Conservation (phyloP, 129 eudicot species). For the Saposhnikovia divaricata region DNA sequence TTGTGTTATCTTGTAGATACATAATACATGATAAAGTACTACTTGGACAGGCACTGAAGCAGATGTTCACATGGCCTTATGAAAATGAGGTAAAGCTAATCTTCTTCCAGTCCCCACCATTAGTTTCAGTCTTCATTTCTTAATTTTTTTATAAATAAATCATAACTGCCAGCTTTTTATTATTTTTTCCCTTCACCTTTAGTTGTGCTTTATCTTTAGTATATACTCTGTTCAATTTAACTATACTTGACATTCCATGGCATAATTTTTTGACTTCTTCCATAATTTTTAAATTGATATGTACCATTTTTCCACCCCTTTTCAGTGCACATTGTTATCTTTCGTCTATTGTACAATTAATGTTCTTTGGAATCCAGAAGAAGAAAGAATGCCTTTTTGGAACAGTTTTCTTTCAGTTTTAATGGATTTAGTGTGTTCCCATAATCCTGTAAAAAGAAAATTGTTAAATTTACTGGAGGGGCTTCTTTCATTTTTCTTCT, state of each 20-base stretch:
- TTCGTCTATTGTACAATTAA: neutral
- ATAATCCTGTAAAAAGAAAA: neutral
- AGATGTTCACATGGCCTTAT: conserved; percentile 15
- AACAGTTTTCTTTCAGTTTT: conserved; percentile 9
- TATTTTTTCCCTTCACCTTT: neutral
- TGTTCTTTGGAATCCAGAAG: neutral
- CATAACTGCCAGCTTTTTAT: neutral
- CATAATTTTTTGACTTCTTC: neutral
- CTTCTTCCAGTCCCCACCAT: neutral
- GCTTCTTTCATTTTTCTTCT: neutral
- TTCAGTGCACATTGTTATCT: neutral
- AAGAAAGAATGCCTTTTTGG: conserved; percentile 6
- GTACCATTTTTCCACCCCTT: neutral
- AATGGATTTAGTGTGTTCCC: conserved; percentile 12
- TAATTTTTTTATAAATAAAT: neutral
- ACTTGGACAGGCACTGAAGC: conserved; percentile 3
- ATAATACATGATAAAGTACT: neutral
- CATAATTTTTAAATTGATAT: neutral
- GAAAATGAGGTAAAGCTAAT: conserved; percentile 7
- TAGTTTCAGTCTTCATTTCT: neutral
- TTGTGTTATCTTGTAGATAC: no score
- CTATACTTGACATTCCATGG: neutral
- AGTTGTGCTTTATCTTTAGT: neutral
- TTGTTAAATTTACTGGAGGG: neutral
- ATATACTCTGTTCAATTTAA: neutral